These are phyloP conservation scores for Nemania sp. DNA, from an alignment of 2,329 filamentous ascomycete species.

Conservation along the genomic window DNA sequence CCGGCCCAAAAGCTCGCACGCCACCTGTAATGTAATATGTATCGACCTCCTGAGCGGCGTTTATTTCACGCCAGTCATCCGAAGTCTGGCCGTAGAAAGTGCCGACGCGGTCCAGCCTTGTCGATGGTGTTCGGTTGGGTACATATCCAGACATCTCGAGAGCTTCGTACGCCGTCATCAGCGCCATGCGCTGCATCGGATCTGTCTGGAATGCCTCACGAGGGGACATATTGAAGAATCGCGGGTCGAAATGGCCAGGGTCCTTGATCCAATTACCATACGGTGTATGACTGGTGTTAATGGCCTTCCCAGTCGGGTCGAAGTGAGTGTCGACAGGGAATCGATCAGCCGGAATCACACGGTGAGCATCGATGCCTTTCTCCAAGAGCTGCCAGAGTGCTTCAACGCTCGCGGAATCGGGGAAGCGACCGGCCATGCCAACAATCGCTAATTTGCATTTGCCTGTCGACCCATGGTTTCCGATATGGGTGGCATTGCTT, in stretches of 20 bases:
- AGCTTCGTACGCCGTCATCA: constrained; percentile 83
- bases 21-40: constrained; percentile 67
- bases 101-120: constrained; percentile 71
- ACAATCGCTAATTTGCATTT: constrained; percentile 85
- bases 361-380: constrained; percentile 80
- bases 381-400: constrained; percentile 80
- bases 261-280: constrained; percentile 82
- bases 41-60: constrained; percentile 74
- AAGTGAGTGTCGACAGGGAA: constrained; percentile 79
- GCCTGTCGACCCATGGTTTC: constrained; percentile 60
- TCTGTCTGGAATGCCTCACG: constrained; percentile 84
- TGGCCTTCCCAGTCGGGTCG: constrained; percentile 77
- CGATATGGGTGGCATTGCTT: constrained; percentile 54
- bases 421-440: constrained; percentile 83
- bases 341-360: constrained; percentile 74
- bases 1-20: constrained; percentile 63
- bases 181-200: constrained; percentile 81
- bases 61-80: constrained; percentile 83
- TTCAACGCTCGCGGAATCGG: constrained; percentile 77
- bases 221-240: constrained; percentile 89
- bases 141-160: constrained; percentile 85
- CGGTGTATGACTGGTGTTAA: constrained; percentile 81
- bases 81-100: constrained; percentile 82
- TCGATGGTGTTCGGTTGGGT: constrained; percentile 78
- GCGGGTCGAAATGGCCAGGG: constrained; percentile 81